A percentile compares a stretch with the other conserved stretches of the same genome.
These are phyloP conservation scores for Aureobasidium uvarum DNA, from an alignment of 2,329 filamentous ascomycete species.

Conservation along the genomic window DNA sequence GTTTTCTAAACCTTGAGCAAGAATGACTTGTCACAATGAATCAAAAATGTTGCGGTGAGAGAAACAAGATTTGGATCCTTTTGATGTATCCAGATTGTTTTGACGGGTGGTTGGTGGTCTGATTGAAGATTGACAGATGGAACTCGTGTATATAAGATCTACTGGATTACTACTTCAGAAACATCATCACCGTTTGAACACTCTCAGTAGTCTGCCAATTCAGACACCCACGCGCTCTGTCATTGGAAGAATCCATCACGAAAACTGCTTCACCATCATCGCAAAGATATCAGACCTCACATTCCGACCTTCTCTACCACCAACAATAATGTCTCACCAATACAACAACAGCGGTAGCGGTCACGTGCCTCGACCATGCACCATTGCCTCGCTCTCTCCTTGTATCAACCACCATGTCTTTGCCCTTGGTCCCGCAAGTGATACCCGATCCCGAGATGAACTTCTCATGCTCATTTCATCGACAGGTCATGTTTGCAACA, in stretches of 20 bases:
- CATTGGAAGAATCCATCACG: not conserved
- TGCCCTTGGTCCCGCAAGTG: not conserved
- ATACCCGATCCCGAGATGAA: not conserved
- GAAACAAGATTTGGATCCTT: not conserved
- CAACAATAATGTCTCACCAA: not conserved
- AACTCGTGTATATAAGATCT: not conserved
- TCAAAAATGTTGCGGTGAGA: conserved; percentile 6
- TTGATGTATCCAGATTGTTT: not conserved
- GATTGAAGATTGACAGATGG: not conserved
- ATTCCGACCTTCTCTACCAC: not conserved
- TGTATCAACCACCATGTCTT: not conserved
- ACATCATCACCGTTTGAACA: not conserved
- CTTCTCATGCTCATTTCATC: not conserved
- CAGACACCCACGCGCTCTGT: not conserved
- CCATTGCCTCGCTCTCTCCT: not conserved
- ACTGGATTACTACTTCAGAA: not conserved
- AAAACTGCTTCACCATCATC: not conserved
- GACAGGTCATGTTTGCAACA: not conserved
- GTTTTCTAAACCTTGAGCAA: not conserved
- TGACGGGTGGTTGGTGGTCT: not conserved
- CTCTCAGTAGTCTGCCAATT: not conserved
- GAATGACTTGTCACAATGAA: conserved; percentile 10
- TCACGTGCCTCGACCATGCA: not conserved
- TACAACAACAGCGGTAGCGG: not conserved
- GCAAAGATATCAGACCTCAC: not conserved